A percentile compares a stretch with the other conserved stretches of the same genome.
phyloP scores from a whole-genome alignment of 805 yeast genomes.

The Huiozyma naganishii region DNA sequence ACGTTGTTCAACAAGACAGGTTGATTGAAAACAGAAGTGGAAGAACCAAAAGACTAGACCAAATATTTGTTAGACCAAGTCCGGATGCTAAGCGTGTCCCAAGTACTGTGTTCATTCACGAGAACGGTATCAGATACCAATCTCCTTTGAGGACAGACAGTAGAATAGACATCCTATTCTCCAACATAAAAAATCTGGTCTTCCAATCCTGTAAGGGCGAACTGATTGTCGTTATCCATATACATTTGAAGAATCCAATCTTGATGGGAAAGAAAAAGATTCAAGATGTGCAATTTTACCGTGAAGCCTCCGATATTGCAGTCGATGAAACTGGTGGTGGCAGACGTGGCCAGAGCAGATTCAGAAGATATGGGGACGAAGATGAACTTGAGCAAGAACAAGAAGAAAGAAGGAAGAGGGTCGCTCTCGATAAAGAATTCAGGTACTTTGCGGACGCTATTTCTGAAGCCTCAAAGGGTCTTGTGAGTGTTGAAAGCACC shows the following conservation, averaged over 20 bases:
- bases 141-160: constrained; percentile 78
- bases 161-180: constrained; percentile 75
- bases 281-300: constrained; percentile 87
- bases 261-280: constrained; percentile 95
- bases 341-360: constrained; percentile 58
- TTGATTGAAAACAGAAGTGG: constrained; percentile 73
- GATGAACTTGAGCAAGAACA: constrained; percentile 98
- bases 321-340: constrained; percentile 96
- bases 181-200: constrained; percentile 84
- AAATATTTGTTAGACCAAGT: constrained; percentile 85
- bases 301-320: constrained; percentile 93
- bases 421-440: constrained; percentile 84
- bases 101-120: constrained; percentile 83
- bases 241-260: constrained; percentile 84
- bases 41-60: constrained; percentile 77
- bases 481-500: constrained; percentile 83
- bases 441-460: constrained; percentile 81
- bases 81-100: constrained; percentile 96
- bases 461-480: constrained; percentile 76
- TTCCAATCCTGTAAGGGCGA: constrained; percentile 96
- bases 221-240: constrained; percentile 81
- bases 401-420: constrained; percentile 90
- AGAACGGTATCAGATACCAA: constrained; percentile 91
- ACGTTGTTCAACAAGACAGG: constrained; percentile 86
- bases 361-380: constrained; percentile 89